phyloP scores from a whole-genome alignment of 768 basidiomycete genomes.

The Paxillus rubicundulus region DNA sequence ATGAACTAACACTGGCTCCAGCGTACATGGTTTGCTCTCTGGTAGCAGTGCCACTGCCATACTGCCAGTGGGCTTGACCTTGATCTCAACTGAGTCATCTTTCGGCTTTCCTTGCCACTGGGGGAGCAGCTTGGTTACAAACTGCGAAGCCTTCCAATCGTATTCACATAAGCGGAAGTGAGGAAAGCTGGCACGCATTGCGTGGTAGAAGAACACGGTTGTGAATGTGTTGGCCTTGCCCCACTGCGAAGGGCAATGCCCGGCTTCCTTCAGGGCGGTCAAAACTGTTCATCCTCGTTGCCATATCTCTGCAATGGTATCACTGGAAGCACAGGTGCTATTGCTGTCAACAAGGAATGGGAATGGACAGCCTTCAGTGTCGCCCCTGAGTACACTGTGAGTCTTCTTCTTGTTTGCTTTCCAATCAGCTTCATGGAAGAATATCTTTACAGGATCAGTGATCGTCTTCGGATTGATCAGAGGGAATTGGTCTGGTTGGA shows the following conservation, averaged over 20 bases:
- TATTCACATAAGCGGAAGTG: background rate
- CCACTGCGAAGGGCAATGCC: background rate
- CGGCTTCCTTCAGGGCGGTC: background rate
- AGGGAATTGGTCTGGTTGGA: background rate
- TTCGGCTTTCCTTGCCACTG: background rate
- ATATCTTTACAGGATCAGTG: background rate
- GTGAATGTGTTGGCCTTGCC: background rate
- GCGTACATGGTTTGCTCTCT: too few species aligned
- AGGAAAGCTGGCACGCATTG: background rate
- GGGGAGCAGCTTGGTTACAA: background rate
- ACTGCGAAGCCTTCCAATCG: background rate
- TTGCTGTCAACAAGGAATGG: background rate
- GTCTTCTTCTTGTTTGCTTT: background rate
- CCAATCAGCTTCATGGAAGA: background rate
- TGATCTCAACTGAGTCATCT: too few species aligned
- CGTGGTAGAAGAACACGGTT: background rate
- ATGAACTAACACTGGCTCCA: too few species aligned
- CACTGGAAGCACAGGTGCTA: background rate
- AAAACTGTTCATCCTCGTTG: background rate
- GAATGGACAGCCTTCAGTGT: background rate
- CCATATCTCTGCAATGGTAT: background rate
- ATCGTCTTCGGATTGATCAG: background rate
- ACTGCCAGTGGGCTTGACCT: too few species aligned
- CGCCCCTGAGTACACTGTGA: background rate
- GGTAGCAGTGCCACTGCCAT: too few species aligned